Conservation (phyloP, 139 green algal genomes). For the Diplosphaera chodatii region DNA sequence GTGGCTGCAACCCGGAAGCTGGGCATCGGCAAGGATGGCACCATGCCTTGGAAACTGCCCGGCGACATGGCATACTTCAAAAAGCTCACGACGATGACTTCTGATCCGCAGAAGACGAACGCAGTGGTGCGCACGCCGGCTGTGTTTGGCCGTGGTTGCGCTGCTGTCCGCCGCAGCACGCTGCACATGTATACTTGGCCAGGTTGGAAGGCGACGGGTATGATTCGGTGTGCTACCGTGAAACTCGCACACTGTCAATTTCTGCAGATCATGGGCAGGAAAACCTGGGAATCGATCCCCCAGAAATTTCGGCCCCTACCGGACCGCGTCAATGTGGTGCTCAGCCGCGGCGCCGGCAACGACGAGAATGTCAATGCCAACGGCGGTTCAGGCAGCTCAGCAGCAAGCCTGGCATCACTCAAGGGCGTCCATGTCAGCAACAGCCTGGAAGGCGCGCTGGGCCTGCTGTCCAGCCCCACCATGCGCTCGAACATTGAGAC, state of each 20-base stretch:
- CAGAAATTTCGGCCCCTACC: conserved; percentile 82
- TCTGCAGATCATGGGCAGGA: conserved; percentile 88
- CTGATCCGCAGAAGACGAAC: conserved; percentile 15
- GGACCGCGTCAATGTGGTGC: conserved; percentile 91
- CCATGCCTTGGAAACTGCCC: conserved; percentile 69
- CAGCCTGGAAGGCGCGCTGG: conserved; percentile 71
- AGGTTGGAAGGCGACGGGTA: no score
- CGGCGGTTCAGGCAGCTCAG: conserved; percentile 7
- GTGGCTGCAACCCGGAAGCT: conserved; percentile 72
- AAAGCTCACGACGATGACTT: conserved; percentile 66
- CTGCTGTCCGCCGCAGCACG: background rate
- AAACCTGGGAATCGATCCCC: conserved; percentile 95
- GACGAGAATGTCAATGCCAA: conserved; percentile 14
- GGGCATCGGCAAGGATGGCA: conserved; percentile 77
- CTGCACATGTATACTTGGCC: no score
- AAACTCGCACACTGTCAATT: no score
- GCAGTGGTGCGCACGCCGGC: background rate
- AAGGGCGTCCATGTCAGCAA: conserved; percentile 41
- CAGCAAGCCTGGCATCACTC: background rate
- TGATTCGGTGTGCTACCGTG: no score
- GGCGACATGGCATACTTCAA: conserved; percentile 94
- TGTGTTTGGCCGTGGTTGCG: background rate
- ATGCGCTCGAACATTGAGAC: conserved; percentile 59
- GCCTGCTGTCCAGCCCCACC: conserved; percentile 41
- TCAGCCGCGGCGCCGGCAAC: conserved; percentile 47